Conservation (phyloP, 2,329 filamentous ascomycete genomes). For the Phyllosticta citriasiana region DNA sequence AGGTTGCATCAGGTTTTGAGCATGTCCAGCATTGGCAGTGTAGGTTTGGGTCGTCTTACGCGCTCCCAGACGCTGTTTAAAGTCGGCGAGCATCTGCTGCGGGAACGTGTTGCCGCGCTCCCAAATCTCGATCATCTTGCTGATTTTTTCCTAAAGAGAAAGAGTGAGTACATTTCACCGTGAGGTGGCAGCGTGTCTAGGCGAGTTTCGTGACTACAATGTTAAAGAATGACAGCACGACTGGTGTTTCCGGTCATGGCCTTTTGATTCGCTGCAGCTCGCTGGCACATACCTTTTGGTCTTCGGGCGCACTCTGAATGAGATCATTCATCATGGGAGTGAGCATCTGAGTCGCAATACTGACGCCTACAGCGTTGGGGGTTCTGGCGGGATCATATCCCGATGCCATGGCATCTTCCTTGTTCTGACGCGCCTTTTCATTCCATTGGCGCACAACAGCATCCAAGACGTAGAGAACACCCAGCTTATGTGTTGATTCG, state of each 20-base stretch:
- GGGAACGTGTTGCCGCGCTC: slow-evolving; percentile 92
- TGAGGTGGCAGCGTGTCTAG: neutral
- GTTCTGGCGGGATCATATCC: slow-evolving; percentile 36
- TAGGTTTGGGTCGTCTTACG: neutral
- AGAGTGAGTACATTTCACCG: slow-evolving; percentile 1
- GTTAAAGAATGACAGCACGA: neutral
- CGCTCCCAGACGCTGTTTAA: slow-evolving; percentile 49
- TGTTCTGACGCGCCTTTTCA: slow-evolving; percentile 81
- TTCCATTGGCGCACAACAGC: slow-evolving; percentile 98
- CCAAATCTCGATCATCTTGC: slow-evolving; percentile 95
- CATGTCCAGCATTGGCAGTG: neutral
- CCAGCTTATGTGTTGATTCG: slow-evolving; percentile 90
- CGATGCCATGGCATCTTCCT: slow-evolving; percentile 69
- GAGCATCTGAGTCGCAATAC: slow-evolving; percentile 87
- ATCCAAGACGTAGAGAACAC: slow-evolving; percentile 99
- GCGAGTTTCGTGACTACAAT: slow-evolving; percentile 19
- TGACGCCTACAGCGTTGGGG: slow-evolving; percentile 28
- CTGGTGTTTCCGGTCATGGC: neutral
- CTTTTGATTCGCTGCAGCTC: slow-evolving; percentile 17
- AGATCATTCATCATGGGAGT: slow-evolving; percentile 94
- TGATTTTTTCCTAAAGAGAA: slow-evolving; percentile 69
- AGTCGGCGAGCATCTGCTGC: slow-evolving; percentile 62
- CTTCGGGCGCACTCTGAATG: slow-evolving; percentile 72
- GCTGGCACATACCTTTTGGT: slow-evolving; percentile 77
- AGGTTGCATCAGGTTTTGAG: neutral